These are phyloP conservation scores for Triticum timopheevii DNA, from an alignment of 176 grass and related monocot species.

Conservation along the genomic window DNA sequence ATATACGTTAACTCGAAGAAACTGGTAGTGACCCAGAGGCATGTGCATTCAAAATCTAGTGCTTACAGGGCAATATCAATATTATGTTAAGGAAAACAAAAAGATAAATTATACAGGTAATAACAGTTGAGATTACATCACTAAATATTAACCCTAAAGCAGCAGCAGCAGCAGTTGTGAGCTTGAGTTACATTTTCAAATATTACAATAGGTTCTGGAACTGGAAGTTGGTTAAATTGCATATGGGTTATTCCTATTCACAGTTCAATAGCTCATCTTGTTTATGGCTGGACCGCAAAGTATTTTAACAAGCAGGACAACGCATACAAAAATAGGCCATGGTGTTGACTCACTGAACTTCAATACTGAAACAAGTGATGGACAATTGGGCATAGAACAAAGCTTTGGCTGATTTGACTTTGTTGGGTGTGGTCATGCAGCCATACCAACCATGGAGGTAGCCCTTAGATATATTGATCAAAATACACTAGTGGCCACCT, in stretches of 20 bases:
- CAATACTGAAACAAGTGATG: constrained; percentile 22
- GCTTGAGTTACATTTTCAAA: not conserved
- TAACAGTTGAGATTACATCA: not conserved
- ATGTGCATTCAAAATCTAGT: constrained; percentile 2
- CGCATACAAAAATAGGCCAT: not conserved
- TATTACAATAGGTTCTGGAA: not conserved
- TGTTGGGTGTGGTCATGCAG: constrained; percentile 15
- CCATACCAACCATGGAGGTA: constrained; percentile 3
- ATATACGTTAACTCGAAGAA: not conserved
- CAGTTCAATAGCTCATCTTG: constrained; percentile 4
- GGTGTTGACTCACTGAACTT: constrained; percentile 2
- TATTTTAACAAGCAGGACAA: constrained; percentile 31
- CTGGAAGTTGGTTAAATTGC: not conserved
- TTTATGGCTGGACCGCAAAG: not conserved
- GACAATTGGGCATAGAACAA: not conserved
- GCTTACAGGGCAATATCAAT: not conserved
- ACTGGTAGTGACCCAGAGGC: not conserved
- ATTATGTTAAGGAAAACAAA: not conserved
- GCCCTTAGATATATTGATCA: constrained; percentile 3
- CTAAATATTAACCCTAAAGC: not conserved
- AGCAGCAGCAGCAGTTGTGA: not conserved
- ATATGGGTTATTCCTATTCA: constrained; percentile 12
- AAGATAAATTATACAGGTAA: not conserved
- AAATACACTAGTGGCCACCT: constrained; percentile 29
- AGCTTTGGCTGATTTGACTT: not conserved